phyloP scores from a whole-genome alignment of 108 stramenopile genomes.

The Skeletonema tropicum region DNA sequence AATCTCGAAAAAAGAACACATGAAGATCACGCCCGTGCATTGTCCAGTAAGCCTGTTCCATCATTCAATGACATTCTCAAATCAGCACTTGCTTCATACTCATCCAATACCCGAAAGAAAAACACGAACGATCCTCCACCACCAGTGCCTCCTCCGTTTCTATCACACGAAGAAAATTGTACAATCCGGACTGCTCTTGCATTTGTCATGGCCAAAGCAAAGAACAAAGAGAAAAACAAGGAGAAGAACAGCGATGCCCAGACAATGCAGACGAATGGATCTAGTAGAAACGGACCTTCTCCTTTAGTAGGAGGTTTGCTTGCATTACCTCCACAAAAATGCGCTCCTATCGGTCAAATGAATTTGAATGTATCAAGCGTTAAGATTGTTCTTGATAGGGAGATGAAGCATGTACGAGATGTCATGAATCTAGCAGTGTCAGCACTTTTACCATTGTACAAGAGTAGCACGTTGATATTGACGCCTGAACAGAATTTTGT shows the following conservation, averaged over 20 bases:
- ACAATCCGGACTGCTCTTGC: slow-evolving; percentile 44
- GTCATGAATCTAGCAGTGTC: slow-evolving; percentile 40
- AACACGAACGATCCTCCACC: slow-evolving; percentile 16
- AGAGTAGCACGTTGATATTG: background rate
- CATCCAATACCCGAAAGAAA: slow-evolving; percentile 9
- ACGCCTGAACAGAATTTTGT: background rate
- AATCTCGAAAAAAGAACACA: background rate
- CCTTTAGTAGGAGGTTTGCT: slow-evolving; percentile 32
- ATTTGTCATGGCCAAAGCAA: slow-evolving; percentile 34
- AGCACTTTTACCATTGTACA: slow-evolving; percentile 34
- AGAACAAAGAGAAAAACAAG: slow-evolving; percentile 7
- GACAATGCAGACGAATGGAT: background rate
- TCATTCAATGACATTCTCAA: slow-evolving; percentile 33
- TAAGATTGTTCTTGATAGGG: slow-evolving; percentile 18
- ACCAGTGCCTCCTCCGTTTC: slow-evolving; percentile 41
- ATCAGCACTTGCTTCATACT: slow-evolving; percentile 19
- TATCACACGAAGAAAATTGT: slow-evolving; percentile 46
- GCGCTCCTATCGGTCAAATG: background rate
- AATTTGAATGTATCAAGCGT: slow-evolving; percentile 2
- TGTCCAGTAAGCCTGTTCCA: background rate
- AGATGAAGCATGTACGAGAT: slow-evolving; percentile 43
- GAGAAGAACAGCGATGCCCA: background rate
- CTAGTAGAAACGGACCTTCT: background rate
- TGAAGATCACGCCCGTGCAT: background rate
- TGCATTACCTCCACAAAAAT: background rate